Conservation (phyloP, 2,329 filamentous ascomycete species). For the Fusarium palustre region DNA sequence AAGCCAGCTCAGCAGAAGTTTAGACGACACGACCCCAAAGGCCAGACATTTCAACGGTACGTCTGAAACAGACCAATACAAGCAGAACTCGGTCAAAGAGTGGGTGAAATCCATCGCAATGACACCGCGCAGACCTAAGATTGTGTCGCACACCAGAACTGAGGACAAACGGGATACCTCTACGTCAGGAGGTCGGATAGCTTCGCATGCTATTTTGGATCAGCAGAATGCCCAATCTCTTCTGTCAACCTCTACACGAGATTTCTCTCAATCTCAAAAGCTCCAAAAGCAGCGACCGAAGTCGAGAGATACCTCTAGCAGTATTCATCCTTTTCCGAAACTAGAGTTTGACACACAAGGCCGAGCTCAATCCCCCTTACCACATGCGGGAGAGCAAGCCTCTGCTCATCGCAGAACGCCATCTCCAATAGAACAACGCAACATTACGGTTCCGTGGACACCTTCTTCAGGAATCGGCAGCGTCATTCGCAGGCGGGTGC, state of each 20-base stretch:
- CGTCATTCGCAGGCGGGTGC: slow-evolving; percentile 46
- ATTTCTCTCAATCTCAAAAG: slow-evolving; percentile 20
- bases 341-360: slow-evolving; percentile 22
- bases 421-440: slow-evolving; percentile 19
- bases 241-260: slow-evolving; percentile 13
- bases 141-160: background rate
- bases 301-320: slow-evolving; percentile 8
- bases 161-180: background rate
- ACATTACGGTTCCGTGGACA: slow-evolving; percentile 20
- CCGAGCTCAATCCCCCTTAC: slow-evolving; percentile 9
- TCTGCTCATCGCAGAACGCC: slow-evolving; percentile 6
- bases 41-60: slow-evolving; percentile 9
- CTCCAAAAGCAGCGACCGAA: slow-evolving; percentile 11
- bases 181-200: background rate
- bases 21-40: slow-evolving; percentile 5
- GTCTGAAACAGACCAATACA: background rate
- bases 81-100: slow-evolving; percentile 18
- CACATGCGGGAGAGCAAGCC: background rate
- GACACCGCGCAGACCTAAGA: slow-evolving; percentile 24
- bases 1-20: background rate
- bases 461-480: slow-evolving; percentile 43
- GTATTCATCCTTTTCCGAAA: slow-evolving; percentile 17
- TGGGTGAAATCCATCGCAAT: slow-evolving; percentile 21
- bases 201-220: background rate
- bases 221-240: slow-evolving; percentile 1